Evolutionary conservation across 2,329 filamentous ascomycete species (phyloP), one percentile per base, ranked within the genome.

Genomic region (Stagonosporopsis vannaccii): DNA sequence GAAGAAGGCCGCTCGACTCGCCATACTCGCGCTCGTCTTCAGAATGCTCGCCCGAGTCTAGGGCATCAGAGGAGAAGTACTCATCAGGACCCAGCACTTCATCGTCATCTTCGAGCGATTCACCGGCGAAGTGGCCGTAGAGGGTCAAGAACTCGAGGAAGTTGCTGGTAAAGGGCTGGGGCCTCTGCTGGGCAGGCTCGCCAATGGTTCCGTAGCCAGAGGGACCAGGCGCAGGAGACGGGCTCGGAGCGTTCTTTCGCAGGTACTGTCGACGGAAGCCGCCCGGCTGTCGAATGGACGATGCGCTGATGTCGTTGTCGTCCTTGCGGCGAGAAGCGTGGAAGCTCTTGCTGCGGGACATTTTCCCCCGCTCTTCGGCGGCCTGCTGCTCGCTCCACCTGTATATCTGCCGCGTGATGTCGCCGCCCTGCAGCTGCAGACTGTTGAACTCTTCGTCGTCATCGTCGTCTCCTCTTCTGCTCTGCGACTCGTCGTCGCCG

Each of bases 81-180:
- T 97, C 94, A 73, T 96, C 90, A 1, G 92, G 91, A 5, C 84
- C 87, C 13, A 97, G 81, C 1, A 88, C 91, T 75, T 98, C 94
- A 67, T 98, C 95, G 67, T 98, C 95, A 76, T 99, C 95, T 74
- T 97, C 93, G 12, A 99, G 84, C 72, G 97, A 90, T 77, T 99
- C 95, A 77, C 95, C 95, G 2, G 95, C 95, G 74, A 99, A 99
- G 78, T 99, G 95, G 4, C 95, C 95, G 68, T 97, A 99, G 26
- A 99, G 84, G 7, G 91, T 93, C 46, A 99, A 76, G 69, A 99
- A 99, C 75, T 99, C 96, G 57, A 99, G 85, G 73, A 99, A 99
- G 77, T 90, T 99, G 63, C 85, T 92, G 0, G 95, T 97, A 56
- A 97, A 87, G 25, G 70, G 65, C 12, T 64, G 66, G 12, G 62